phyloP scores from a whole-genome alignment of 2,329 filamentous ascomycete species.

The Geosmithia flava region DNA sequence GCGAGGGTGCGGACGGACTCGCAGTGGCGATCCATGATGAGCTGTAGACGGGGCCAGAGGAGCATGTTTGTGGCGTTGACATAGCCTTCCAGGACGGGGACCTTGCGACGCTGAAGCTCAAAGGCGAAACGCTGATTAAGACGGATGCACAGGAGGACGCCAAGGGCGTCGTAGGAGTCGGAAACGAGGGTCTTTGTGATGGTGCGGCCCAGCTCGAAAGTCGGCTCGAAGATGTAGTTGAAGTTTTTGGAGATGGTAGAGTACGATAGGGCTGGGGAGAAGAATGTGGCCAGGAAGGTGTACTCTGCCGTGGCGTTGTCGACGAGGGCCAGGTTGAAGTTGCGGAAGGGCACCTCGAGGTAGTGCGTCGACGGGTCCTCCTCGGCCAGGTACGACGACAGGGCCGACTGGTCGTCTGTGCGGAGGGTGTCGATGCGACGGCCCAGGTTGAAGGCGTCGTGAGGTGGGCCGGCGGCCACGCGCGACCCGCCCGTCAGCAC shows the following conservation, averaged over 20 bases:
- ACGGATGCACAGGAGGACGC: slow-evolving; percentile 80
- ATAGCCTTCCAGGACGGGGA: slow-evolving; percentile 81
- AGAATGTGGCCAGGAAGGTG: slow-evolving; percentile 83
- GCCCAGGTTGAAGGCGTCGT: slow-evolving; percentile 84
- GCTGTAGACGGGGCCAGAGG: slow-evolving; percentile 90
- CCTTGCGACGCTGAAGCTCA: slow-evolving; percentile 79
- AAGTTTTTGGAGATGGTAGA: slow-evolving; percentile 74
- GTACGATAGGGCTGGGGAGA: slow-evolving; percentile 64
- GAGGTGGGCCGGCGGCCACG: slow-evolving; percentile 40
- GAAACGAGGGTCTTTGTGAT: slow-evolving; percentile 67
- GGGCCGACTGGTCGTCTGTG: slow-evolving; percentile 57
- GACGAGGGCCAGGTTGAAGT: slow-evolving; percentile 86
- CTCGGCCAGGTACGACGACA: slow-evolving; percentile 83
- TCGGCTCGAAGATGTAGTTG: slow-evolving; percentile 77
- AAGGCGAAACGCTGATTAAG: slow-evolving; percentile 92
- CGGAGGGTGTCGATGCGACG: slow-evolving; percentile 74
- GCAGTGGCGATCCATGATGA: slow-evolving; percentile 86
- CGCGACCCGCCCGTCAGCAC: slow-evolving; percentile 35
- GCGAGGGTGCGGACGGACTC: slow-evolving; percentile 64
- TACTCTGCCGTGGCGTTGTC: slow-evolving; percentile 95
- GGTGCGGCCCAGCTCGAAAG: slow-evolving; percentile 69
- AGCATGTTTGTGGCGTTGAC: slow-evolving; percentile 94
- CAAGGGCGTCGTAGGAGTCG: slow-evolving; percentile 71
- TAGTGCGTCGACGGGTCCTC: slow-evolving; percentile 80
- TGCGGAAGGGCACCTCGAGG: slow-evolving; percentile 80